Conservation (phyloP, 257 asterid genomes). For the Solanum pimpinellifolium region DNA sequence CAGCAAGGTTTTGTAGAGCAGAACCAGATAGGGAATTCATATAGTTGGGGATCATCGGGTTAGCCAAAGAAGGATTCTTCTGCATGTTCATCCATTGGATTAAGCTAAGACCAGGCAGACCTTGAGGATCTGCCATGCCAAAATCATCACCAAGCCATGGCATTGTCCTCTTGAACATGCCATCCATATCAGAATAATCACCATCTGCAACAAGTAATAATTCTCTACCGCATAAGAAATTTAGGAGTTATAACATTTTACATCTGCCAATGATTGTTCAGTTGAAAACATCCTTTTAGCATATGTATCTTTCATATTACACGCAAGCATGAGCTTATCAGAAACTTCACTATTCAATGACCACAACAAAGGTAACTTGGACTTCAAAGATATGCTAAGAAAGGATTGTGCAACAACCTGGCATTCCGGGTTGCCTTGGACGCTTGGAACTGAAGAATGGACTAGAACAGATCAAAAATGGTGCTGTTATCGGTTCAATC, state of each 20-base stretch:
- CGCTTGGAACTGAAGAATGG: constrained; percentile 77
- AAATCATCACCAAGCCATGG: constrained; percentile 85
- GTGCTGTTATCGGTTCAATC: constrained; percentile 93
- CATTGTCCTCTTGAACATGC: constrained; percentile 60
- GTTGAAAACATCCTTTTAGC: background rate
- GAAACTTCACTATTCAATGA: background rate
- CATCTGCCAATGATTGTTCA: background rate
- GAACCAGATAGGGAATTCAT: constrained; percentile 43
- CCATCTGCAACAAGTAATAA: constrained; percentile 42
- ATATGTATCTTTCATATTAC: background rate
- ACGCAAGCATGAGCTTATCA: background rate
- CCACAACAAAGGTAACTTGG: background rate
- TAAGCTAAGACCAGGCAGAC: constrained; percentile 74
- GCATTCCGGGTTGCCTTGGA: constrained; percentile 84
- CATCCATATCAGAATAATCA: constrained; percentile 68
- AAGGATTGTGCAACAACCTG: constrained; percentile 32
- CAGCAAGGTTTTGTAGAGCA: constrained; percentile 36
- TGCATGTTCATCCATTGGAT: constrained; percentile 99
- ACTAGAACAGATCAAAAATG: constrained; percentile 87
- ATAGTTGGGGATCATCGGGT: constrained; percentile 49
- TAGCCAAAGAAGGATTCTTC: constrained; percentile 45
- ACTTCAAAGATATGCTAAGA: background rate
- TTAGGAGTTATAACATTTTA: background rate
- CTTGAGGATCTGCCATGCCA: constrained; percentile 62
- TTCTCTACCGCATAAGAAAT: background rate